Base-by-base conservation (phyloP, 257 asterid species). In the Nicotiana attenuata region DNA sequence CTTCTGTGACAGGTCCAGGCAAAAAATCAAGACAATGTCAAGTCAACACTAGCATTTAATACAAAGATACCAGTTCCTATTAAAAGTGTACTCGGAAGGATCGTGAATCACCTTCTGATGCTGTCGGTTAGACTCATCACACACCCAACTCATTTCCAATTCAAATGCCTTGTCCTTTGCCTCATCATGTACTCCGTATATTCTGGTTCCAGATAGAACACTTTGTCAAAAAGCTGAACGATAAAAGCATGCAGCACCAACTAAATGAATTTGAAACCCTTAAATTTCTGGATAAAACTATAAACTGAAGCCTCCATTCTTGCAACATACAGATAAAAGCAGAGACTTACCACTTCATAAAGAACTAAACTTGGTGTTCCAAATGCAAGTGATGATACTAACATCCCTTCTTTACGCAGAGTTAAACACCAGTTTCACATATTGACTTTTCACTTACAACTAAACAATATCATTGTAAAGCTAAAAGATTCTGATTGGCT, bases 111-210 rank as follows among this genome's bases (percentile, higher is more conserved):
- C 99, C 98, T 96, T 96, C 83, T 92, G 94, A 76, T 96, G 99
- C 88, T 90, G 97, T 71, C 97, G 94, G 83, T 91, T 91, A 6
- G 99, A 96, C 87, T 96, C 99, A n/a, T 96, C 98, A 80, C 99
- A 96, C 14, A 94, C 97, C 99, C 99, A 96, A 78, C 98, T 92
- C 97, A 96, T 86, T 85, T 96, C 99, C 91, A 96, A 65, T 83
- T 96, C 99, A 82, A 96, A 96, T 67, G 96, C 99, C 92, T 96
- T 96, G 92, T 96, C 99, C 87, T 96, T 96, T 5, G 97, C 99
- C 88, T 96, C 98, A 63, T 96, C 99, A 61, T 96, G 99, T 33
- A 96, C 97, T 16, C 98, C 97, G 33, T 92, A 96, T 64, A 96
- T 94, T 85, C 99, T 96, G 93, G 53, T 33, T 20, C 10, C 8